Conservation (phyloP, 257 asterid genomes). For the Nemophila menziesii region DNA sequence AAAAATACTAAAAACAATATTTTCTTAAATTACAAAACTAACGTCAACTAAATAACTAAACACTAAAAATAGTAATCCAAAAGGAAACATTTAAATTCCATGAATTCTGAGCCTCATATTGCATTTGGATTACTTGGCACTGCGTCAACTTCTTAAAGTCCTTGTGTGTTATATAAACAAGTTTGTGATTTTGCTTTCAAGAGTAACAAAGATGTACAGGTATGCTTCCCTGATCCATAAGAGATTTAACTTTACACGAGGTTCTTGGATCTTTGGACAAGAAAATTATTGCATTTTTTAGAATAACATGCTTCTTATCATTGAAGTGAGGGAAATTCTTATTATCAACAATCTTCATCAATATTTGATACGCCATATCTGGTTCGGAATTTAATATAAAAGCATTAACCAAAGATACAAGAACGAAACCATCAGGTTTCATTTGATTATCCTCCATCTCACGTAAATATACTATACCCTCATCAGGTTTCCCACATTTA, state of each 20-base stretch:
- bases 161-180: too few relatives aligned
- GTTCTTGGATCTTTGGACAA: conserved; percentile 19
- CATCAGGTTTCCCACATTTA: conserved; percentile 53
- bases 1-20: too few relatives aligned
- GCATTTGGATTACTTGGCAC: too few relatives aligned
- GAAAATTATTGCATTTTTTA: conserved; percentile 21
- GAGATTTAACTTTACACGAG: conserved; percentile 17
- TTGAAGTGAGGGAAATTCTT: conserved; percentile 15
- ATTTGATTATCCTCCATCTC: conserved; percentile 61
- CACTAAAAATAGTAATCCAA: too few relatives aligned
- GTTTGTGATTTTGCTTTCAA: too few relatives aligned
- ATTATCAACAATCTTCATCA: conserved; percentile 33
- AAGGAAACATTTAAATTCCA: too few relatives aligned
- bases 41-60: too few relatives aligned
- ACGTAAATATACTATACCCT: conserved; percentile 45
- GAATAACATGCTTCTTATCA: conserved; percentile 20
- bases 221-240: conserved; percentile 12
- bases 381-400: conserved; percentile 35
- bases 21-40: too few relatives aligned
- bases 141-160: too few relatives aligned
- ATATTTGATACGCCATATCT: conserved; percentile 29
- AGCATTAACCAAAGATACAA: conserved; percentile 41
- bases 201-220: conserved; percentile 11
- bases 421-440: conserved; percentile 50
- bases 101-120: too few relatives aligned